Base-by-base conservation (phyloP, 306 rosid genomes). In the Prunus mongolica region DNA sequence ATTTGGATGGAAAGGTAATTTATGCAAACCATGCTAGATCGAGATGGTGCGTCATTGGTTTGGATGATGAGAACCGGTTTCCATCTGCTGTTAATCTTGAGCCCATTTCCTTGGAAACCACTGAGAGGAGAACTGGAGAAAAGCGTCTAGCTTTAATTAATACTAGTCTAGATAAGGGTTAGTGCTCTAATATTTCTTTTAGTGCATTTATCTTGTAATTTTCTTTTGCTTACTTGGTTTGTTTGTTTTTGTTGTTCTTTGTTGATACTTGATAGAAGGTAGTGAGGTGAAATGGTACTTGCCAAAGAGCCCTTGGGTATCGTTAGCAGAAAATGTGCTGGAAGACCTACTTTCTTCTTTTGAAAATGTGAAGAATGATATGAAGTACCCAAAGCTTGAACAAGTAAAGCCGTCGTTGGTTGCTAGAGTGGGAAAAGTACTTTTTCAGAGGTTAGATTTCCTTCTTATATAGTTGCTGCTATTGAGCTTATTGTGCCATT, bases 401-500 rank as follows among this genome's bases (percentile, higher is more conserved):
- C 57, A 30, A 72, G 65, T 69, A 38, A 80, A 75, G 69, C 84
- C 80, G 11, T 61, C 25, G 5, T 67, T 84, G 80, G 67, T 73
- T 58, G 89, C 87, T 38, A 79, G 84, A 82, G 44, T 85, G 69
- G 91, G 91, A 52, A 87, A 81, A 75, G 19, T 88, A 72, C 76
- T 80, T 19, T 85, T 87, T 68, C 81, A 71, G 61, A 73, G 82
- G 91, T 88, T 74, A 34, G 74, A 25, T 55, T n/a, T 47, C 8
- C 56, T 51, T 34, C 7, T 67, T 24, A 2, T 28, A 18, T 41
- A 20, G 18, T 71, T 30, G 63, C 19, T 57, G 69, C 27, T 61
- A 46, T 25, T 61, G 0, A 10, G 3, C 60, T 14, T 9, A 3
- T 63, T 34, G n/a, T 63, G 18, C 67, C 28, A 22, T 25, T 14